Evolutionary conservation across 2,329 filamentous ascomycete species (phyloP).

Genomic region (Talaromyces sp.): DNA sequence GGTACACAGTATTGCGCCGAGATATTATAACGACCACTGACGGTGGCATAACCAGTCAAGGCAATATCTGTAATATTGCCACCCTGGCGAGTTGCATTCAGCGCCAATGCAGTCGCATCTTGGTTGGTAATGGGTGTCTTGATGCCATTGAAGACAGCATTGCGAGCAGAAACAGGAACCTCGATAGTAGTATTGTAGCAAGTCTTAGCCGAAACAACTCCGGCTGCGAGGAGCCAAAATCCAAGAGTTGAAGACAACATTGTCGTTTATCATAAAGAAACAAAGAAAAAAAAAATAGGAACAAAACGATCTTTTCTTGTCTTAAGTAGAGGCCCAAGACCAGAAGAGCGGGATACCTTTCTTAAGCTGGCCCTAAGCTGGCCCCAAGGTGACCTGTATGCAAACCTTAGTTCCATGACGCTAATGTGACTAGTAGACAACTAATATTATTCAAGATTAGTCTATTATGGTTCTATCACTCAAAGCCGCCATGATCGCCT

Average conservation of each 20-base stretch:
- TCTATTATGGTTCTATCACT: background rate
- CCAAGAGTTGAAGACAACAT: slow-evolving; percentile 10
- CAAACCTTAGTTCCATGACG: background rate
- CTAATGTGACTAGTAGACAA: background rate
- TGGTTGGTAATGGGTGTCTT: slow-evolving; percentile 19
- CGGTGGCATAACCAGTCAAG: slow-evolving; percentile 19
- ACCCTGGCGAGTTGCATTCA: slow-evolving; percentile 15
- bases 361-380: background rate
- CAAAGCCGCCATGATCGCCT: background rate
- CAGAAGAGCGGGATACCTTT: background rate
- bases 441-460: background rate
- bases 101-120: slow-evolving; percentile 16
- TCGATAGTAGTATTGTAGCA: slow-evolving; percentile 12
- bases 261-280: no score
- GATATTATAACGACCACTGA: slow-evolving; percentile 19
- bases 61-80: slow-evolving; percentile 15
- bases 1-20: slow-evolving; percentile 19
- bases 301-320: background rate
- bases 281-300: no score
- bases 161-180: slow-evolving; percentile 11
- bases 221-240: slow-evolving; percentile 4
- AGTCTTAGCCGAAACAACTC: slow-evolving; percentile 4
- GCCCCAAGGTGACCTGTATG: background rate
- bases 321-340: background rate
- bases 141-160: slow-evolving; percentile 13